A percentile compares a stretch with the other conserved stretches of the same genome.
Evolutionary conservation across 1,284 basidiomycete genomes (phyloP).

Genomic region (Ganoderma resinaceum): DNA sequence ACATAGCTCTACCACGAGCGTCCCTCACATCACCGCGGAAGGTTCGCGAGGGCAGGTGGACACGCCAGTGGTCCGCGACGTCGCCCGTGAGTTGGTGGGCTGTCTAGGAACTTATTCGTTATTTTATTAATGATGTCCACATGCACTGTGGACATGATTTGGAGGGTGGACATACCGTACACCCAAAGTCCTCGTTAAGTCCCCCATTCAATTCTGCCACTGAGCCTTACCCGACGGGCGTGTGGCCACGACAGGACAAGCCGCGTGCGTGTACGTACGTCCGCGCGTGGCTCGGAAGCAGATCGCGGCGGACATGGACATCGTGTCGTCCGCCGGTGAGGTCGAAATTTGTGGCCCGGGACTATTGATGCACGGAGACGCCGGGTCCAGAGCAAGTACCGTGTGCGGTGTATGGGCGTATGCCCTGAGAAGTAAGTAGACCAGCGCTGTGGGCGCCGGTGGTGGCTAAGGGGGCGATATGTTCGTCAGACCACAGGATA

Average conservation of each 20-base stretch:
- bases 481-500: background rate
- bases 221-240: background rate
- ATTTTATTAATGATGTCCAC: background rate
- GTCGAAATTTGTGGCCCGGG: background rate
- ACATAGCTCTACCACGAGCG: background rate
- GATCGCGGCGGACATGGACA: background rate
- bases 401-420: background rate
- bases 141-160: background rate
- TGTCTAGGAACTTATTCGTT: background rate
- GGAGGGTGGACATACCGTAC: background rate
- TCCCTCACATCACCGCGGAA: background rate
- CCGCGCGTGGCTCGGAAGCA: background rate
- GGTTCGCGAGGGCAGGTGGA: conserved; percentile 16
- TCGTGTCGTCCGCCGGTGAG: background rate
- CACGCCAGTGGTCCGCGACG: conserved; percentile 13
- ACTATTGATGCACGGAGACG: background rate
- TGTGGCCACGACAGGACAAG: background rate
- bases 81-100: background rate
- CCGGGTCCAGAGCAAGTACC: background rate
- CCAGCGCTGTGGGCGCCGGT: background rate
- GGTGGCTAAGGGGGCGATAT: background rate
- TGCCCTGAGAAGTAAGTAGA: background rate
- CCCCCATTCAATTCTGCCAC: background rate
- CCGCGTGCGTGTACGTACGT: conserved; percentile 1
- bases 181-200: background rate